Percentiles rank a stretch among this genome's conserved stretches.
Conservation (phyloP, 73 alveolate species). For the Paramecium pentaurelia region DNA sequence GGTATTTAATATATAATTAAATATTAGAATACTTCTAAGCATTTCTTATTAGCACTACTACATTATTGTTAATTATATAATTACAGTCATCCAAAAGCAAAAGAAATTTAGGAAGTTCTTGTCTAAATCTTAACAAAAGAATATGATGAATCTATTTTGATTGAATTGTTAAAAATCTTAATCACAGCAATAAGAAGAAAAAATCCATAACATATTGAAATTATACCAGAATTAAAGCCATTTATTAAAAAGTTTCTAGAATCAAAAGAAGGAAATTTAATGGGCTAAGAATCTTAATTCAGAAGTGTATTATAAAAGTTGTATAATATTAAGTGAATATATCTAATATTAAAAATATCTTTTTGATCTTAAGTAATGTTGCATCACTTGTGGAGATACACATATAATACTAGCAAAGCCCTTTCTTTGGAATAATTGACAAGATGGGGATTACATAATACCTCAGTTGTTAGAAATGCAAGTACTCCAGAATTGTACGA, state of each 20-base stretch:
- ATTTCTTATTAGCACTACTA: neutral
- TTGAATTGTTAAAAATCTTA: neutral
- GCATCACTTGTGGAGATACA: neutral
- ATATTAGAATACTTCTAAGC: neutral
- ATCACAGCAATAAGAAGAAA: neutral
- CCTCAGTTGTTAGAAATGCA: neutral
- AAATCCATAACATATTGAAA: neutral
- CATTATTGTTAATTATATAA: neutral
- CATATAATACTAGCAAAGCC: neutral
- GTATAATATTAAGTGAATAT: neutral
- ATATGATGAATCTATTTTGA: neutral
- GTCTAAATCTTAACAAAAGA: neutral
- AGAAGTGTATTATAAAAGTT: neutral
- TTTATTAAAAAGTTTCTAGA: neutral
- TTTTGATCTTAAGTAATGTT: neutral
- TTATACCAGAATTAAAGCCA: neutral
- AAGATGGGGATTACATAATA: constrained; percentile 20
- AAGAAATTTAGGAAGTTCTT: neutral
- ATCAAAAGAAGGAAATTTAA: neutral
- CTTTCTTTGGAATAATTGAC: neutral
- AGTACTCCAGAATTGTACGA: constrained; percentile 34
- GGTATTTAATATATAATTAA: neutral
- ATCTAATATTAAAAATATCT: constrained; percentile 3
- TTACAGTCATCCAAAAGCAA: neutral
- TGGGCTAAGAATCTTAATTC: neutral